A percentile compares a stretch with the other conserved stretches of the same genome.
These are phyloP conservation scores for Fusarium aywerte DNA, from an alignment of 2,329 filamentous ascomycete species.

Conservation along the genomic window DNA sequence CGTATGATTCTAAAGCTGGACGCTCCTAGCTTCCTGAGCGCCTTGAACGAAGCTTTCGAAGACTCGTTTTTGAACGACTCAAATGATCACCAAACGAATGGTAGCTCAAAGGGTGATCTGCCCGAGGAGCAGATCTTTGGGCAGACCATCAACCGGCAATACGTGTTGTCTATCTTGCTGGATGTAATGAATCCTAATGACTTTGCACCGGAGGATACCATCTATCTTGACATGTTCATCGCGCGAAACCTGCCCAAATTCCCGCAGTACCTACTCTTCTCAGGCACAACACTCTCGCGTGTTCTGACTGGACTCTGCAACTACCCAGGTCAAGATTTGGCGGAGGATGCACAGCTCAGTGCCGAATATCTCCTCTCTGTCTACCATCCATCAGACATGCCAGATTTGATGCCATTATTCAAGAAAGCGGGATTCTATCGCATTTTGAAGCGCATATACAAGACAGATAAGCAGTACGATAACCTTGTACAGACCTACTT, in stretches of 20 bases:
- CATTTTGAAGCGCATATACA: conserved; percentile 90
- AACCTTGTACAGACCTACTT: conserved; percentile 84
- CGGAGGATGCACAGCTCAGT: conserved; percentile 96
- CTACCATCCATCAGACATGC: conserved; percentile 87
- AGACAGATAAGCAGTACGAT: conserved; percentile 79
- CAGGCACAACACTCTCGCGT: conserved; percentile 84
- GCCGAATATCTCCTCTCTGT: conserved; percentile 93
- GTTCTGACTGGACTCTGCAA: conserved; percentile 85
- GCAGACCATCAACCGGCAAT: conserved; percentile 86
- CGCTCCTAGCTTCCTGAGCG: conserved; percentile 90
- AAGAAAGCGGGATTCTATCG: conserved; percentile 86
- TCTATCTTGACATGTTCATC: conserved; percentile 99
- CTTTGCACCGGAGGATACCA: conserved; percentile 83
- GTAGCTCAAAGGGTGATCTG: conserved; percentile 59
- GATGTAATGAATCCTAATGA: conserved; percentile 86
- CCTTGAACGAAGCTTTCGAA: conserved; percentile 96
- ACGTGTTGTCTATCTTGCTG: conserved; percentile 88
- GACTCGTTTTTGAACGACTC: conserved; percentile 91
- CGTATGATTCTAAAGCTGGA: conserved; percentile 88
- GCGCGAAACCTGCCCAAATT: conserved; percentile 96
- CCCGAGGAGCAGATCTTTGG: conserved; percentile 74
- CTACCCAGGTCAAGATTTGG: conserved; percentile 81
- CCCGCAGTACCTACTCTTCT: conserved; percentile 91
- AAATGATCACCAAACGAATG: conserved; percentile 68
- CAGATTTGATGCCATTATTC: conserved; percentile 79